phyloP scores from a whole-genome alignment of 495 filamentous ascomycete species.

The Penicillium dipodomyicola region DNA sequence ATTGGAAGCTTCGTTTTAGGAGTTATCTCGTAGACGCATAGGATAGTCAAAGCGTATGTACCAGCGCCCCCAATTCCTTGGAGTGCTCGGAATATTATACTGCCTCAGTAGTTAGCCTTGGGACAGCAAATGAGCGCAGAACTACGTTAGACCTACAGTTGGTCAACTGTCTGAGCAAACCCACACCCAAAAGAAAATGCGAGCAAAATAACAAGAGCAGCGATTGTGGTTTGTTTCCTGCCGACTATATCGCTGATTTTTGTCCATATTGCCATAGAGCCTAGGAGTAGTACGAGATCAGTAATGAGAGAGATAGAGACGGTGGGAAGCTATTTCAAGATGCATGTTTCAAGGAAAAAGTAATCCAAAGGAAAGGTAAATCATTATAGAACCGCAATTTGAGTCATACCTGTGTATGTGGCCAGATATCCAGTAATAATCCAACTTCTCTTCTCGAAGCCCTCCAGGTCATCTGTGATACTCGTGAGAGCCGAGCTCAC shows the following conservation, averaged over 20 bases:
- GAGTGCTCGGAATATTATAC: constrained; percentile 53
- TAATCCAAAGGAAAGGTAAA: not conserved
- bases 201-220: constrained; percentile 52
- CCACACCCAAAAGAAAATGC: constrained; percentile 58
- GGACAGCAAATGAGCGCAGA: not conserved
- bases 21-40: constrained; percentile 49
- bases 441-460: constrained; percentile 55
- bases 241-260: constrained; percentile 62
- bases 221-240: constrained; percentile 46
- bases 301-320: not conserved
- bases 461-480: constrained; percentile 53
- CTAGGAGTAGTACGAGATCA: constrained; percentile 10
- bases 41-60: constrained; percentile 49
- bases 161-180: constrained; percentile 46
- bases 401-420: constrained; percentile 50
- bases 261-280: constrained; percentile 57
- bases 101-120: constrained; percentile 17
- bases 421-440: constrained; percentile 57
- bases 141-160: constrained; percentile 42
- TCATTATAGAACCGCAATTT: not conserved
- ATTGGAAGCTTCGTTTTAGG: constrained; percentile 46
- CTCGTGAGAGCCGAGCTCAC: constrained; percentile 61
- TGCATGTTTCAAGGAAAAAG: not conserved
- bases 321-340: not conserved
- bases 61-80: constrained; percentile 59